Percentiles rank a stretch among this genome's conserved stretches.
These are phyloP conservation scores for Pseudopyrenochaeta lycopersici DNA, from an alignment of 2,329 filamentous ascomycete species.

Conservation along the genomic window DNA sequence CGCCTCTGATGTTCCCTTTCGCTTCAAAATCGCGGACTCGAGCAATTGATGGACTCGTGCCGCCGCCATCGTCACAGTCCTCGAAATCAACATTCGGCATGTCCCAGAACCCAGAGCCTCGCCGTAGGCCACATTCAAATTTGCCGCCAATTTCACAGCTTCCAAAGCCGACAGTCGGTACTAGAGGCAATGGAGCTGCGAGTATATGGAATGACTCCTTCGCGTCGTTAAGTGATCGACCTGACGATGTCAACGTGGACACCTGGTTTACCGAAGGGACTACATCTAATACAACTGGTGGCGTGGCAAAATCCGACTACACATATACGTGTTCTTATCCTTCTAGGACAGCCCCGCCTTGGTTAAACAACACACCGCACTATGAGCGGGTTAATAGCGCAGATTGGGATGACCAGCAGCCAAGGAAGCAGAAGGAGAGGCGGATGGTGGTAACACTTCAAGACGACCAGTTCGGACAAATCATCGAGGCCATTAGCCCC, in stretches of 20 bases:
- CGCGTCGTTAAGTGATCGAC: slow-evolving; percentile 12
- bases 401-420: slow-evolving; percentile 9
- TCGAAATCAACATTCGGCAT: slow-evolving; percentile 14
- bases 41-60: slow-evolving; percentile 7
- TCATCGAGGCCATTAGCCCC: slow-evolving; percentile 36
- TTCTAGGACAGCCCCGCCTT: slow-evolving; percentile 15
- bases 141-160: slow-evolving; percentile 26
- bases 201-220: slow-evolving; percentile 26
- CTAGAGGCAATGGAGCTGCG: slow-evolving; percentile 4
- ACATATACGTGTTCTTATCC: slow-evolving; percentile 15
- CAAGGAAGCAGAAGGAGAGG: slow-evolving; percentile 14
- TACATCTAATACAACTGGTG: slow-evolving; percentile 16
- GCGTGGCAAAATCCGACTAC: slow-evolving; percentile 28
- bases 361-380: slow-evolving; percentile 10
- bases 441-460: slow-evolving; percentile 32
- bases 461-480: slow-evolving; percentile 41
- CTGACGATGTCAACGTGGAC: slow-evolving; percentile 30
- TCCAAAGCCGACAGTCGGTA: slow-evolving; percentile 11
- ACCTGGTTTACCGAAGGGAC: slow-evolving; percentile 29
- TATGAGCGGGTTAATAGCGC: slow-evolving; percentile 3
- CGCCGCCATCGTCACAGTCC: slow-evolving; percentile 18
- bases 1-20: slow-evolving; percentile 1
- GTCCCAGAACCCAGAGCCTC: slow-evolving; percentile 22
- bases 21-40: slow-evolving; percentile 4
- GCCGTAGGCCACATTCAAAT: slow-evolving; percentile 24